Evolutionary conservation across 352 stramenopile genomes (phyloP).

Genomic region (Pythium dissimile): DNA sequence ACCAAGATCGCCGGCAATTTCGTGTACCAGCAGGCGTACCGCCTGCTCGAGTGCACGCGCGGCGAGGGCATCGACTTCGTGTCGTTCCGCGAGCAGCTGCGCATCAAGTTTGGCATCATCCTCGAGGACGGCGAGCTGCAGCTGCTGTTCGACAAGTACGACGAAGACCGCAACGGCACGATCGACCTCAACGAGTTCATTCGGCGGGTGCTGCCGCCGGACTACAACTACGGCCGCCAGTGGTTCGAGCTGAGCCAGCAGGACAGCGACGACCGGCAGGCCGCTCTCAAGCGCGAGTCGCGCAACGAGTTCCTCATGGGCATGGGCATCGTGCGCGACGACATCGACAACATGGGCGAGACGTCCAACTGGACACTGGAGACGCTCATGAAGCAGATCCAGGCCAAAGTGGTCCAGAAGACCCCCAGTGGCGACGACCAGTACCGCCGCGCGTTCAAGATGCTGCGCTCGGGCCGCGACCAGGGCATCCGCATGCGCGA

Average conservation of each 20-base stretch:
- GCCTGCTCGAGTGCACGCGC: slow-evolving; percentile 66
- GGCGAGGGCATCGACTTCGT: slow-evolving; percentile 75
- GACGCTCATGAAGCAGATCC: slow-evolving; percentile 66
- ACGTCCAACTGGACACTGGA: slow-evolving; percentile 63
- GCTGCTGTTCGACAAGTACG: slow-evolving; percentile 83
- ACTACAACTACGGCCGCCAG: slow-evolving; percentile 71
- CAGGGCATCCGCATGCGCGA: slow-evolving; percentile 66
- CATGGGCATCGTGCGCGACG: slow-evolving; percentile 24
- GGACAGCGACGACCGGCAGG: slow-evolving; percentile 57
- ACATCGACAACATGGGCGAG: slow-evolving; percentile 41
- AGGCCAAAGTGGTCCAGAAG: slow-evolving; percentile 75
- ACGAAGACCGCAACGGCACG: slow-evolving; percentile 72
- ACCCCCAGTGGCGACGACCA: slow-evolving; percentile 74
- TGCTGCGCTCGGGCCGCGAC: slow-evolving; percentile 64
- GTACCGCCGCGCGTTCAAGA: slow-evolving; percentile 76
- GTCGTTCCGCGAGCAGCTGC: slow-evolving; percentile 71
- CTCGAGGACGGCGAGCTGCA: slow-evolving; percentile 67
- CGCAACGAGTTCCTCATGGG: slow-evolving; percentile 61
- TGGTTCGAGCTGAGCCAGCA: slow-evolving; percentile 77
- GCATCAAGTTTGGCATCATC: slow-evolving; percentile 78
- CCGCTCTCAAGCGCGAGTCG: slow-evolving; percentile 50
- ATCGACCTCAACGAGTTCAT: slow-evolving; percentile 87
- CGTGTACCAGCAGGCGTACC: slow-evolving; percentile 84
- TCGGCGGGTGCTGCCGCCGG: slow-evolving; percentile 58
- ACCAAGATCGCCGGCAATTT: slow-evolving; percentile 83